Conservation (phyloP, 768 basidiomycete species). For the Pleurotus citrinopileatus region DNA sequence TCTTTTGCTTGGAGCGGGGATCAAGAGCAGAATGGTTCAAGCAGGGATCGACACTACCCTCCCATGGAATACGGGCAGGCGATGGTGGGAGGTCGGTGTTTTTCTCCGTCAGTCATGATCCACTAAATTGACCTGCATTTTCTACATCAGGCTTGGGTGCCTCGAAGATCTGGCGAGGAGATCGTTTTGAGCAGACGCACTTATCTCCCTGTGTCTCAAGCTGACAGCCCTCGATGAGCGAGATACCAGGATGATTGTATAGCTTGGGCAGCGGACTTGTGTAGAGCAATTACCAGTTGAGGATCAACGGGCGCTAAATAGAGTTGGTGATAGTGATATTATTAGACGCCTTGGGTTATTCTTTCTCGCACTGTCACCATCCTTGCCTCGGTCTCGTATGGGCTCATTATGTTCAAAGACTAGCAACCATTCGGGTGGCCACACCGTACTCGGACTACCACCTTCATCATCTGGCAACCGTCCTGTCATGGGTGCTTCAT, state of each 20-base stretch:
- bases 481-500: slow-evolving; percentile 25
- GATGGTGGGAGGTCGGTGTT: slow-evolving; percentile 84
- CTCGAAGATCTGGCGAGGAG: slow-evolving; percentile 50
- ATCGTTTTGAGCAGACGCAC: slow-evolving; percentile 11
- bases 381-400: slow-evolving; percentile 29
- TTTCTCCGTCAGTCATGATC: slow-evolving; percentile 10
- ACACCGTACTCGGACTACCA: slow-evolving; percentile 38
- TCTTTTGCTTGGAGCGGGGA: slow-evolving; percentile 77
- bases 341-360: too few species aligned
- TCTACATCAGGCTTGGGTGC: slow-evolving; percentile 48
- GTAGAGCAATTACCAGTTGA: too few species aligned
- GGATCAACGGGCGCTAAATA: too few species aligned
- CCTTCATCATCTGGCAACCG: slow-evolving; percentile 24
- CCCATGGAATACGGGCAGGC: slow-evolving; percentile 59
- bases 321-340: too few species aligned
- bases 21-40: slow-evolving; percentile 79
- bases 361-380: too few species aligned
- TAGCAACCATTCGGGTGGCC: slow-evolving; percentile 41
- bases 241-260: background rate
- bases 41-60: slow-evolving; percentile 66
- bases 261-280: too few species aligned
- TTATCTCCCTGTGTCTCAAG: slow-evolving; percentile 10
- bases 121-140: slow-evolving; percentile 8
- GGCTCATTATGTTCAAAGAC: slow-evolving; percentile 59
- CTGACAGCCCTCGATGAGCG: slow-evolving; percentile 8